Evolutionary conservation across 345 rosid species (phyloP).

Genomic region (Brassica cretica): DNA sequence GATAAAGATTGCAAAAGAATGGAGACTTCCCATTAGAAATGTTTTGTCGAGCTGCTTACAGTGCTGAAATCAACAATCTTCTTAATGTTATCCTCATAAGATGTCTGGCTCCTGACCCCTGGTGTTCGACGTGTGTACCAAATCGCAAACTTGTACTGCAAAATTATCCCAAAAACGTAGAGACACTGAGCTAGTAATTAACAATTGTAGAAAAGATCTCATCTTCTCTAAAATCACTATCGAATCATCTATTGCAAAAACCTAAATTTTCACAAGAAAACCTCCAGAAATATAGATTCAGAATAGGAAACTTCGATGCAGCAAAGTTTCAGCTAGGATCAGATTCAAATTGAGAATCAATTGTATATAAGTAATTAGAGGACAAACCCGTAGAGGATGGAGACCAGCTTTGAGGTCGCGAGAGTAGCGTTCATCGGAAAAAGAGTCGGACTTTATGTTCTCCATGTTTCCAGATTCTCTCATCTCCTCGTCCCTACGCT

Average conservation of each 20-base stretch:
- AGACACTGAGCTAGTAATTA: neutral
- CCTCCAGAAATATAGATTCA: neutral
- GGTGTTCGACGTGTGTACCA: constrained; percentile 98
- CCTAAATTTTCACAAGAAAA: constrained; percentile 3
- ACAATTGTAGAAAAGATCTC: constrained; percentile 11
- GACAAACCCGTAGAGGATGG: constrained; percentile 84
- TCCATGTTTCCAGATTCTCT: constrained; percentile 38
- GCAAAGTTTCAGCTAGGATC: constrained; percentile 5
- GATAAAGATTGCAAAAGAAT: neutral
- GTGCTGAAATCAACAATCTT: constrained; percentile 92
- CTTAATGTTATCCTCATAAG: constrained; percentile 95
- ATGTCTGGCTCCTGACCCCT: constrained; percentile 79
- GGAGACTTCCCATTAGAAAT: neutral
- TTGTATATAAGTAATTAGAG: neutral
- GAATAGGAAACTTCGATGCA: neutral
- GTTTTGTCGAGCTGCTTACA: constrained; percentile 44
- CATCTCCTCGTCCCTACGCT: constrained; percentile 64
- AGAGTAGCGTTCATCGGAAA: constrained; percentile 62
- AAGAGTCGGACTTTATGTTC: constrained; percentile 23
- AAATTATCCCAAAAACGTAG: neutral
- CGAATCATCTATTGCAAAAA: neutral
- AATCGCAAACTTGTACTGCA: constrained; percentile 80
- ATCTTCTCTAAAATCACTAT: neutral
- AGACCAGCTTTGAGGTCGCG: constrained; percentile 81
- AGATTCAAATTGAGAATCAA: neutral